Base-by-base conservation (phyloP, 371 early-diverging fungal species). In the Parasitella parasitica region DNA sequence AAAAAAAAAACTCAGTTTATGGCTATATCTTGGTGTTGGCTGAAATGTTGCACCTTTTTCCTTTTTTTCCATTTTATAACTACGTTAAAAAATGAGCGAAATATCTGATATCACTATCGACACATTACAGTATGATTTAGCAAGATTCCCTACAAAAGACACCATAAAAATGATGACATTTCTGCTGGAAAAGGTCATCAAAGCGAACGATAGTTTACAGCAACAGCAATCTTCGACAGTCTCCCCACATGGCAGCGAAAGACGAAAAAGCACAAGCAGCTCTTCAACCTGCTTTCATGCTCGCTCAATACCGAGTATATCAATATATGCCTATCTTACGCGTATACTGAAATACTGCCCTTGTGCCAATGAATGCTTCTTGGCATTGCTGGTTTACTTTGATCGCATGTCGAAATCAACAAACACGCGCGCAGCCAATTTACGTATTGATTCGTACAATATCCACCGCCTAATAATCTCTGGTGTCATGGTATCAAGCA, bases 261-360 rank as follows among this genome's bases (percentile, higher is more conserved):
- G 66, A 58, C 37, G 67, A 50, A 46, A 64, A 62, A 55, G 52
- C 58, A 28, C 66, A 60, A 16, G 64, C 28, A 49, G 69, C 20
- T 26, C 16, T 43, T 37, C 64, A 6, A 85, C 86, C 26, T 80
- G 90, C 35, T 96, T 95, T 67, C 93, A 94, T 67, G 92, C 97
- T 18, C 86, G 93, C 46, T 89, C 92, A 9, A 86, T 95, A 38
- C 97, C 97, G 9, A 87, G 89, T 55, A 95, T 96, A 61, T 89
- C 90, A 64, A 83, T 96, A 55, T 76, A 82, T 32, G 89, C 89
- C 7, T 96, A 96, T 67, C 82, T 93, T 4, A 69, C 82, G 27
- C 90, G 97, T 46, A 95, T 96, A 43, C 84, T 92, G 51, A 93
- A 92, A 68, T 96, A 95, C 64, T 94, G 95, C 51, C 97, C 97